Evolutionary conservation across 1,139 yeast species (phyloP).

Genomic region (Nadsonia commutata): DNA sequence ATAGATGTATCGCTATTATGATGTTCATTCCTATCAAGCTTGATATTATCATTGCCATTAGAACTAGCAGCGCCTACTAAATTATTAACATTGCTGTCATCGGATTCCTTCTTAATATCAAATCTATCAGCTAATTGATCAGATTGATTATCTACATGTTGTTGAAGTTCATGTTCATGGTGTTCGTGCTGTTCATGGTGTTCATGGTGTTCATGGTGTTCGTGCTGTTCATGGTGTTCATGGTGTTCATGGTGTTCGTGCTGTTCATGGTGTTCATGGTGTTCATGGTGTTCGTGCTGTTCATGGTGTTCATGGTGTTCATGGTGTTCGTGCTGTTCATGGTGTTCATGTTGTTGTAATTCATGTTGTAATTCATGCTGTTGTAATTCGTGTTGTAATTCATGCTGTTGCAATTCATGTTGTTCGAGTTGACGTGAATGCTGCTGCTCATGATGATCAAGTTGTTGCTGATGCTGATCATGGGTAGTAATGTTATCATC

Average conservation of each 20-base stretch:
- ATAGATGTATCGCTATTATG: background rate
- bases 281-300: background rate
- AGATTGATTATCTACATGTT: background rate
- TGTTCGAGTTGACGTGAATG: background rate
- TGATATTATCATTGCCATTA: background rate
- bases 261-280: constrained; percentile 10
- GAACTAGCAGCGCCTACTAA: background rate
- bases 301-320: constrained; percentile 1
- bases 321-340: background rate
- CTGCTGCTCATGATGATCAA: background rate
- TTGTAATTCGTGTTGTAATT: background rate
- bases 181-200: constrained; percentile 1
- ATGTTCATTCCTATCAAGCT: background rate
- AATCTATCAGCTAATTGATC: no score
- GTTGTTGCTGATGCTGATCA: background rate
- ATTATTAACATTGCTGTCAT: background rate
- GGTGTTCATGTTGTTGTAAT: background rate
- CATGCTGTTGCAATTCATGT: background rate
- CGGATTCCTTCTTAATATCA: background rate
- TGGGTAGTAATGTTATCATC: background rate
- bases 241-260: constrained; percentile 14
- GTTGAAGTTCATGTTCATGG: background rate
- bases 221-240: constrained; percentile 10
- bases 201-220: constrained; percentile 10
- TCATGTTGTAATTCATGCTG: background rate